phyloP scores from a whole-genome alignment of 176 grass and related monocot genomes.

The Eremochloa ophiuroides region DNA sequence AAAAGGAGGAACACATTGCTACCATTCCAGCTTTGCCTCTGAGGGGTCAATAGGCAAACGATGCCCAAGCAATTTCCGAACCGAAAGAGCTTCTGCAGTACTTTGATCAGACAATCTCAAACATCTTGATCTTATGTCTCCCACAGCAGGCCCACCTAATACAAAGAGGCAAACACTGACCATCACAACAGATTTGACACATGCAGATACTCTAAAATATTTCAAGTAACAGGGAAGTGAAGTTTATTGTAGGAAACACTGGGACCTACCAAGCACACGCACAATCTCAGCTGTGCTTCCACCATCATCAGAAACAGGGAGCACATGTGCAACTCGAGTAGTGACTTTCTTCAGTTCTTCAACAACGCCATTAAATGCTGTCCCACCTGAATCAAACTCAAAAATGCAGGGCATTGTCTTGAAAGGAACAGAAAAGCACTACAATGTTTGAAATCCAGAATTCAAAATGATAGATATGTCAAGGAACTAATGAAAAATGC shows the following conservation, averaged over 20 bases:
- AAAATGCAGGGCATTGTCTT: neutral
- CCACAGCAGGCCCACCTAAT: constrained; percentile 88
- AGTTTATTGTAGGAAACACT: neutral
- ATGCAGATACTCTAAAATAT: neutral
- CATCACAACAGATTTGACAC: constrained; percentile 16
- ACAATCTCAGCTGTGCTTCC: constrained; percentile 99
- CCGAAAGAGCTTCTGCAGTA: constrained; percentile 86
- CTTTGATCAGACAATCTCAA: constrained; percentile 97
- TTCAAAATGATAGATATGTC: too few relatives aligned
- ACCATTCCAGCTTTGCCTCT: constrained; percentile 89
- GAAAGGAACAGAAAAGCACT: neutral
- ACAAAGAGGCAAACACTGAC: constrained; percentile 6
- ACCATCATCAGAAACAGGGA: constrained; percentile 94
- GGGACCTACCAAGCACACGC: constrained; percentile 71
- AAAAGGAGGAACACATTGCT: neutral
- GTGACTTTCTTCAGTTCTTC: constrained; percentile 90
- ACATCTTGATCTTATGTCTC: constrained; percentile 96
- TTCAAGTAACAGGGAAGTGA: neutral
- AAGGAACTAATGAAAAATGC: neutral
- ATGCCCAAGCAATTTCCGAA: constrained; percentile 81
- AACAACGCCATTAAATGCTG: constrained; percentile 89
- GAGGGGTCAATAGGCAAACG: constrained; percentile 79
- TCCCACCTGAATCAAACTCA: constrained; percentile 58
- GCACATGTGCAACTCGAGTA: constrained; percentile 74
- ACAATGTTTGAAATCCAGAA: neutral